Evolutionary conservation across 1,284 basidiomycete genomes (phyloP).

Genomic region (Leccinum griseonigrum): DNA sequence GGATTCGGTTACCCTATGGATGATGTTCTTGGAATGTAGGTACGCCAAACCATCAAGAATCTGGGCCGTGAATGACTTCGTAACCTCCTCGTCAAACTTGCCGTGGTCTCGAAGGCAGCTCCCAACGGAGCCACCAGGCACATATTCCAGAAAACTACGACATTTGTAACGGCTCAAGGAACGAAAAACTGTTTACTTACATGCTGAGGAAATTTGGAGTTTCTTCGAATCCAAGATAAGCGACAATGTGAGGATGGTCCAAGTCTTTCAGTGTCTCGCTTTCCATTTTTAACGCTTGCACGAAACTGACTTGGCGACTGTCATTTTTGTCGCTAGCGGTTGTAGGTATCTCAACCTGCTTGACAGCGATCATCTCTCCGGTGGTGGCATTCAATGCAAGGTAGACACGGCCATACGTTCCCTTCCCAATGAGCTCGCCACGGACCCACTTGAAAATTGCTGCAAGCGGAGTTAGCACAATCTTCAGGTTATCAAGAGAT

Average conservation of each 20-base stretch:
- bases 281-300: constrained; percentile 91
- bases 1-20: constrained; percentile 72
- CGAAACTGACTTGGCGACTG: constrained; percentile 78
- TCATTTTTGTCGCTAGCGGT: constrained; percentile 91
- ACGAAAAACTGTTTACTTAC: constrained; percentile 45
- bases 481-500: constrained; percentile 11
- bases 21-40: constrained; percentile 87
- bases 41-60: constrained; percentile 93
- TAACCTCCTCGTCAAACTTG: constrained; percentile 89
- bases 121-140: constrained; percentile 95
- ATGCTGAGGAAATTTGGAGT: constrained; percentile 90
- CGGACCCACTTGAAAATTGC: constrained; percentile 98
- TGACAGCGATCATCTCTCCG: constrained; percentile 99
- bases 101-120: constrained; percentile 91
- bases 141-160: constrained; percentile 92
- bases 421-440: constrained; percentile 95
- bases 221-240: constrained; percentile 97
- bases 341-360: constrained; percentile 95
- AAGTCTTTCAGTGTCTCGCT: constrained; percentile 95
- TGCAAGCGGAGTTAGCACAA: constrained; percentile 33
- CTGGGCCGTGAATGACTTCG: constrained; percentile 91
- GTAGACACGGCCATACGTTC: constrained; percentile 96
- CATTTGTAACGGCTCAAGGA: constrained; percentile 10
- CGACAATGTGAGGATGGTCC: constrained; percentile 96
- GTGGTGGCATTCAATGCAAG: constrained; percentile 97